Evolutionary conservation across 371 early-diverging fungal species (phyloP).

Genomic region (Mucor irregularis): DNA sequence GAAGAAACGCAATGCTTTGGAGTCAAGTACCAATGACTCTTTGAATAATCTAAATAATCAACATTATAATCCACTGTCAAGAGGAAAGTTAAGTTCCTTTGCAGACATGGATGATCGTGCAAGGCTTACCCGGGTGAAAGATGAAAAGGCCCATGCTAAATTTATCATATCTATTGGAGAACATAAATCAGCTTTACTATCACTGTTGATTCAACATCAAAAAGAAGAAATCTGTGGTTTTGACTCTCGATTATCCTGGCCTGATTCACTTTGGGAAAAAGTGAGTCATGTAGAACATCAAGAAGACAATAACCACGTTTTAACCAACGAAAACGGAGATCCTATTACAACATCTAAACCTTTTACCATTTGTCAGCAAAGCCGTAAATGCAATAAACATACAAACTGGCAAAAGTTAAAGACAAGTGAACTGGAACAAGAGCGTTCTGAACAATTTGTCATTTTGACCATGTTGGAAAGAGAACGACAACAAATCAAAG

Average conservation of each 20-base stretch:
- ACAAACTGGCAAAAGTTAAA: constrained; percentile 54
- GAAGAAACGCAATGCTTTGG: constrained; percentile 28
- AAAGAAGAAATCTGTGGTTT: constrained; percentile 49
- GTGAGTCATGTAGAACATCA: constrained; percentile 15
- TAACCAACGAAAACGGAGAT: background rate
- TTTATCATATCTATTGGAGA: constrained; percentile 18
- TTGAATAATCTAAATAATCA: constrained; percentile 20
- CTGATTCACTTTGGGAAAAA: constrained; percentile 39
- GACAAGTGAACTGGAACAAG: constrained; percentile 54
- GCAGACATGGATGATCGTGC: constrained; percentile 42
- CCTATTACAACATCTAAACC: background rate
- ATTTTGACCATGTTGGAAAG: constrained; percentile 34
- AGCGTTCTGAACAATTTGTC: constrained; percentile 38
- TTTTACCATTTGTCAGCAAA: constrained; percentile 25
- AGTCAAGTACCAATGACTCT: background rate
- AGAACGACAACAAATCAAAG: constrained; percentile 43
- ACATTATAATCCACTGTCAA: constrained; percentile 20
- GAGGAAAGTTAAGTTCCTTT: constrained; percentile 23
- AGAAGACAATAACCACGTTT: background rate
- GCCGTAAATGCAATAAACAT: constrained; percentile 47
- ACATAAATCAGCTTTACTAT: constrained; percentile 21
- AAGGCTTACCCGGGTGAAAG: constrained; percentile 24
- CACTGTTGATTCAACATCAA: constrained; percentile 18
- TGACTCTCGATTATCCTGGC: constrained; percentile 56
- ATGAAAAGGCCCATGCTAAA: constrained; percentile 28